A percentile compares a stretch with the other conserved stretches of the same genome.
These are phyloP conservation scores for Podospora tetraspora DNA, from an alignment of 495 filamentous ascomycete genomes.

Conservation along the genomic window DNA sequence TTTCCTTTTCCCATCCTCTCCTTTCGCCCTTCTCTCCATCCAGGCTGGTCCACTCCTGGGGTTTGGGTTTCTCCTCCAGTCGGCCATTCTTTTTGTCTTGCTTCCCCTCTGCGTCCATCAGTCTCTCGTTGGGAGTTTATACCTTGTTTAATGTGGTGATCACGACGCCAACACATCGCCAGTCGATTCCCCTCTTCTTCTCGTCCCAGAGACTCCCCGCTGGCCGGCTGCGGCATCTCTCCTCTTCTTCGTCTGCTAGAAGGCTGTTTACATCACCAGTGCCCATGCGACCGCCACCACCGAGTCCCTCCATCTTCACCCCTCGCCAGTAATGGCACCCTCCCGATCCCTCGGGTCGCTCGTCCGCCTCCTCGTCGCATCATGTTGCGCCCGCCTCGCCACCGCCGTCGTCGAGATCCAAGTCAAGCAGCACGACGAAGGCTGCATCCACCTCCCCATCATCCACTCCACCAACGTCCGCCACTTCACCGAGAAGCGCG, in stretches of 20 bases:
- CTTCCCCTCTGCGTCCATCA: background rate
- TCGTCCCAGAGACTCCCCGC: background rate
- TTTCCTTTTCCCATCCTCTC: background rate
- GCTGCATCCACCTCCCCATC: conserved; percentile 42
- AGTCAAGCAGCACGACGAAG: conserved; percentile 19
- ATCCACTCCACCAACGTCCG: conserved; percentile 43
- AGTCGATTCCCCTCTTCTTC: background rate
- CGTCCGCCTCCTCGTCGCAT: conserved; percentile 26
- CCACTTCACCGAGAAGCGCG: conserved; percentile 37
- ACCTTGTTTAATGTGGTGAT: background rate
- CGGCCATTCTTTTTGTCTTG: background rate
- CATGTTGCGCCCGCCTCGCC: conserved; percentile 18
- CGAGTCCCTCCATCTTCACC: conserved; percentile 17
- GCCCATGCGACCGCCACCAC: conserved; percentile 30
- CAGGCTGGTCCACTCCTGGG: conserved; percentile 9
- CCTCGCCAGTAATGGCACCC: conserved; percentile 38
- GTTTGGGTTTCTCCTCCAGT: conserved; percentile 2
- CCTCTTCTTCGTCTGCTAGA: conserved; percentile 9
- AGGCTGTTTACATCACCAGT: conserved; percentile 5
- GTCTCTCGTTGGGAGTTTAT: background rate
- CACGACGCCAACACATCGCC: background rate
- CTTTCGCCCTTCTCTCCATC: conserved; percentile 5
- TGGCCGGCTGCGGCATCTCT: background rate
- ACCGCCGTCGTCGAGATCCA: conserved; percentile 16
- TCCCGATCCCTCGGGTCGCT: conserved; percentile 28